These are phyloP conservation scores for Aspergillus persii DNA, from an alignment of 2,329 filamentous ascomycete genomes.

Conservation along the genomic window DNA sequence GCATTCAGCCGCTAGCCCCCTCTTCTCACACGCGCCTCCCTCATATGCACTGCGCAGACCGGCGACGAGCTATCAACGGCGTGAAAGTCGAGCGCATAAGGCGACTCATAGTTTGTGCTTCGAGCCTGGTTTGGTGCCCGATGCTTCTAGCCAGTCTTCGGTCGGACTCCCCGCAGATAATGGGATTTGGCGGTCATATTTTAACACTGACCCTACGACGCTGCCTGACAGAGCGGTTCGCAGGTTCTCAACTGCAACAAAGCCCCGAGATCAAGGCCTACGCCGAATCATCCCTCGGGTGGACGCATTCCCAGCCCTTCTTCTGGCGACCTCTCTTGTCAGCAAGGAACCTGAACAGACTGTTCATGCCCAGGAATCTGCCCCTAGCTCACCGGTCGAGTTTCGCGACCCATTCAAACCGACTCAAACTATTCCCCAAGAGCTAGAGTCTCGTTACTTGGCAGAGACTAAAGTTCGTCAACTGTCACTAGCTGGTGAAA, in stretches of 20 bases:
- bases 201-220: conserved; percentile 28
- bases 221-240: conserved; percentile 36
- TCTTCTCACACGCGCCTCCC: conserved; percentile 26
- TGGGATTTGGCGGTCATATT: conserved; percentile 40
- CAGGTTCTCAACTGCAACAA: conserved; percentile 39
- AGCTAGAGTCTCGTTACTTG: conserved; percentile 6
- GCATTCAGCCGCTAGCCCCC: conserved; percentile 43
- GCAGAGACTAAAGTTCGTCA: conserved; percentile 14
- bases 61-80: conserved; percentile 63
- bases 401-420: conserved; percentile 35
- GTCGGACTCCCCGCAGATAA: conserved; percentile 11
- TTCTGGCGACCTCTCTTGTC: conserved; percentile 44
- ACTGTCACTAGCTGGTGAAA: conserved; percentile 22
- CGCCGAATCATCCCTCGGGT: conserved; percentile 46
- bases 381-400: conserved; percentile 21
- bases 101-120: conserved; percentile 33
- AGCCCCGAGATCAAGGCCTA: conserved; percentile 34
- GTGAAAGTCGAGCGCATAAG: conserved; percentile 51
- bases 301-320: conserved; percentile 47
- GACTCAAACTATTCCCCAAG: conserved; percentile 5
- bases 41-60: conserved; percentile 56
- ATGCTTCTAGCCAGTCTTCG: conserved; percentile 2
- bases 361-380: conserved; percentile 23
- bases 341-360: conserved; percentile 23
- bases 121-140: conserved; percentile 21